Base-by-base conservation (phyloP, 176 grass and related monocot genomes). In the Metroxylon sagu region DNA sequence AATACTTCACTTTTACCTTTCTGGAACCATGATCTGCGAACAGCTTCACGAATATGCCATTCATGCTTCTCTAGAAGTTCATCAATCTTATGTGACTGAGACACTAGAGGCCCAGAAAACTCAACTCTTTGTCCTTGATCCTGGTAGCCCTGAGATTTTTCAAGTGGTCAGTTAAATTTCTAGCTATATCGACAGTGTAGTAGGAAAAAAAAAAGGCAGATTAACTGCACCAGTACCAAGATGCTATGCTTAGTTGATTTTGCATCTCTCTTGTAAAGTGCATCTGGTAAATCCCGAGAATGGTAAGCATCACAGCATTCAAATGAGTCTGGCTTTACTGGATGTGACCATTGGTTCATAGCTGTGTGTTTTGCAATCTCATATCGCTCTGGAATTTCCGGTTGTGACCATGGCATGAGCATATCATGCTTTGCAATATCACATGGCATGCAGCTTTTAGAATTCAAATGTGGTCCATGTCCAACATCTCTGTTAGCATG, bases 11-110 rank as follows among this genome's bases (percentile, higher is more conserved):
- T 14, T 25, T 48, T 59, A 94, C 89, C 89, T 88, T 67, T 95
- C 50, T 81, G 79, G 65, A 92, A 89, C 87, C 88, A 92, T 26
- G 87, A 70, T 56, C 79, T 86, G 48, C 79, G 79, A 26, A 72
- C 70, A 18, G 84, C 76, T 68, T 75, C 66, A 28, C 76, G 71
- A 64, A 92, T 92, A 10, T 76, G 81, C 70, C 79, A 76, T 54
- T 98, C 93, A 66, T 89, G 87, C 69, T 72, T 92, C 27, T 82
- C 64, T 73, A 98, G 76, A 66, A 98, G 73, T 66, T 98, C 79
- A 54, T 98, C 93, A 19, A 98, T 77, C 39, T 52, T 82, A 55
- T 80, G 70, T 0, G 85, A 67, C 61, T 89, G 82, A 5, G 67
- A 80, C 43, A 98, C 25, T 61, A 92, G 64, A 15, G 81, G 93